Evolutionary conservation across 1,139 yeast species (phyloP), one percentile per base, ranked within the genome.

Genomic region (Protomyces pachydermus): DNA sequence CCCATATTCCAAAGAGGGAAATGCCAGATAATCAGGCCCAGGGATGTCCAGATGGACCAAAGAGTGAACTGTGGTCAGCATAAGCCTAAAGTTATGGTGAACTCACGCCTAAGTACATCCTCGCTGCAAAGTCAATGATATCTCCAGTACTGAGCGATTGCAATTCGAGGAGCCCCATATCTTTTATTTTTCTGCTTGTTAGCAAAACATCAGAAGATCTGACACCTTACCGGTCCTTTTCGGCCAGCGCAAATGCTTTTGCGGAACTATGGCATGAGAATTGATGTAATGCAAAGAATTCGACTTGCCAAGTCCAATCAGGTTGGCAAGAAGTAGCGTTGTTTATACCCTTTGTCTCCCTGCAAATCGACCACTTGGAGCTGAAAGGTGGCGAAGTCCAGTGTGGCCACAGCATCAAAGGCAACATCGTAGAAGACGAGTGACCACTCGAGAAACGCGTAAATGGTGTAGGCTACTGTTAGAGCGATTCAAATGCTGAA

Each of bases 1-100:
- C 98, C 98, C 98, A 93, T 91, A 73, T 87, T 84, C 98, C 98
- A 93, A 67, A 93, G 80, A 18, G 98, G 98, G 80, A 93, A 93
- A 77, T 88, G 90, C 98, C 98, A 93, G 60, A 93, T 86, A 72
- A 95, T 84, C 66, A 95, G 81, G 61, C 91, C 87, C 67, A 93
- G 78, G 0, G 97, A 83, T 1, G 98, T 87, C 58, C 84, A 70
- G 20, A 86, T 85, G 0, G 97, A 81, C 97, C 97, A 93, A 73
- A 88, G 88, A 65, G 89, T 80, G 73, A 84, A 86, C 4, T 66
- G 39, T 10, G 45, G 54, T 54, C 20, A 54, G 48, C 16, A 8
- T 10, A 4, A 54, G n/a, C n/a, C 14, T 18, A 4, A 23, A 2
- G 5, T 12, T 12, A 14, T 12, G 3, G 23, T 6, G 12, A 16